Evolutionary conservation across 164 flowering plant genomes (phyloP).

Genomic region (Vitis cinerea): DNA sequence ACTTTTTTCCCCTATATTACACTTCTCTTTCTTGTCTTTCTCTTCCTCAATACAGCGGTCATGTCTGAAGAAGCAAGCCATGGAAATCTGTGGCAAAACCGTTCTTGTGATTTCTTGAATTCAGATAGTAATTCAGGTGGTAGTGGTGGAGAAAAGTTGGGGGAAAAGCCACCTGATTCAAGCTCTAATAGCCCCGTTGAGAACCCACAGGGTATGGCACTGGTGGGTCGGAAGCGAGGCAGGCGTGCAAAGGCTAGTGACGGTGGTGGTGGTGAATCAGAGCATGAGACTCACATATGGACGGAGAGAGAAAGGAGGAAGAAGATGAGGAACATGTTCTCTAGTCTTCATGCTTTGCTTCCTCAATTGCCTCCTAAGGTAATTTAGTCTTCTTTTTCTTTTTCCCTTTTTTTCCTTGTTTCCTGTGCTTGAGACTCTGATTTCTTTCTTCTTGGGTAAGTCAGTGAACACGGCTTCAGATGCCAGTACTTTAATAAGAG

Average conservation of each 20-base stretch:
- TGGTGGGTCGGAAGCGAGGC: slow-evolving; percentile 17
- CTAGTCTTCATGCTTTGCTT: slow-evolving; percentile 80
- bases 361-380: slow-evolving; percentile 92
- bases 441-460: no score
- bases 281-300: slow-evolving; percentile 75
- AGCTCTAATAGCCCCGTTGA: slow-evolving; percentile 15
- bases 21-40: not conserved
- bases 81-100: slow-evolving; percentile 30
- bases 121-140: slow-evolving; percentile 35
- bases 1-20: not conserved
- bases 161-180: slow-evolving; percentile 3
- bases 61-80: slow-evolving; percentile 32
- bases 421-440: no score
- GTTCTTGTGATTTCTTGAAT: slow-evolving; percentile 37
- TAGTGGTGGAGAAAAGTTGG: not conserved
- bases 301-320: slow-evolving; percentile 93
- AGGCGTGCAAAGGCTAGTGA: slow-evolving; percentile 15
- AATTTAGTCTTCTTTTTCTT: not conserved
- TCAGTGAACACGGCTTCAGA: no score
- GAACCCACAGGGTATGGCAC: slow-evolving; percentile 2
- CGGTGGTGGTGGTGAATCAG: slow-evolving; percentile 34
- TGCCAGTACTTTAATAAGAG: no score
- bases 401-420: not conserved
- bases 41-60: not conserved
- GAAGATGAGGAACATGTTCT: slow-evolving; percentile 89